Conservation (phyloP, 306 rosid genomes). For the Argentina anserina region DNA sequence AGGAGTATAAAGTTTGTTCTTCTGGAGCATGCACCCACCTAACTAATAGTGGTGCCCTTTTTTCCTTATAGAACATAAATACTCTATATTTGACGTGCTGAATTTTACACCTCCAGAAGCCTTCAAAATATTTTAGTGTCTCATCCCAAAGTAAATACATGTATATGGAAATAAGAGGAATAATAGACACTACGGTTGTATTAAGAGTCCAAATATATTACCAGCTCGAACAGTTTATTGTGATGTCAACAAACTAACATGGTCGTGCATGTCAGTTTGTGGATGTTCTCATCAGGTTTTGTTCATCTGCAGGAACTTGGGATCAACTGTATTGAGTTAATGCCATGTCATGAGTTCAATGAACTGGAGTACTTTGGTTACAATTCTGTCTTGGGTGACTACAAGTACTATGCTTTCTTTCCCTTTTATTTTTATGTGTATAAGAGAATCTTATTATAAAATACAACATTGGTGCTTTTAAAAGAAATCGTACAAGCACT, state of each 20-base stretch:
- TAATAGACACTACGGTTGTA: background rate
- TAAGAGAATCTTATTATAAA: background rate
- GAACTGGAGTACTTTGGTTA: slow-evolving; percentile 84
- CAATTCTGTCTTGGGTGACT: slow-evolving; percentile 76
- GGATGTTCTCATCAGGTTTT: slow-evolving; percentile 28
- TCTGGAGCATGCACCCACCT: background rate
- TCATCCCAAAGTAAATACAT: slow-evolving; percentile 2
- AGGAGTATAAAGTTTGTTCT: background rate
- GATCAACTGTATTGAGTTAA: slow-evolving; percentile 84
- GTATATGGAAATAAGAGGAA: too few species aligned
- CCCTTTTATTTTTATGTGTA: background rate
- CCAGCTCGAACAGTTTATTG: background rate
- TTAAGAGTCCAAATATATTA: background rate
- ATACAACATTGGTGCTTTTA: background rate
- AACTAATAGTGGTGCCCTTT: background rate
- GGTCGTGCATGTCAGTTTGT: slow-evolving; percentile 4
- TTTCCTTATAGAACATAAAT: background rate
- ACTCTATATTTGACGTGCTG: background rate
- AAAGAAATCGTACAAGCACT: background rate
- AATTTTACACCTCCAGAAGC: background rate
- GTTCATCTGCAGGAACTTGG: slow-evolving; percentile 81
- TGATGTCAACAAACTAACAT: background rate
- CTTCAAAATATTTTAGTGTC: background rate
- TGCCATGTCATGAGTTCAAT: slow-evolving; percentile 97
- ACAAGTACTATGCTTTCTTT: slow-evolving; percentile 39